Evolutionary conservation across 441 rosid species (phyloP).

Genomic region (Syzygium syzygioides): DNA sequence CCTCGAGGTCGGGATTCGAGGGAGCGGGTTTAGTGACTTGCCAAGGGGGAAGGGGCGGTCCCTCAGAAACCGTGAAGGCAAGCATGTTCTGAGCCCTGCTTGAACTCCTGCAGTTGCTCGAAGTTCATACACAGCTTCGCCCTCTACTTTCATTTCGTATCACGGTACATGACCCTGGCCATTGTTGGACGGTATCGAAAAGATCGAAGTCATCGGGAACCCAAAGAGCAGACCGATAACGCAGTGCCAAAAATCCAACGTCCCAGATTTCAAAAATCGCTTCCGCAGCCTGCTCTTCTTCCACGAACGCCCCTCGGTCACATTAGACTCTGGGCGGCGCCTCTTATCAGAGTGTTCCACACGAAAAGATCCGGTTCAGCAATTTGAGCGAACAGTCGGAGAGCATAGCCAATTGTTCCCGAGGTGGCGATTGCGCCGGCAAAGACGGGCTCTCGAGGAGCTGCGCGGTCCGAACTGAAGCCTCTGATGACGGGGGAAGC

Average conservation of each 20-base stretch:
- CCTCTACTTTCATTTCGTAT: not conserved
- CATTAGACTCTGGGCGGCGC: too few relatives aligned
- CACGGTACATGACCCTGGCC: not conserved
- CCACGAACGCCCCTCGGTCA: too few relatives aligned
- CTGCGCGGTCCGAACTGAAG: conserved; percentile 35
- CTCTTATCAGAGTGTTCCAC: conserved; percentile 28
- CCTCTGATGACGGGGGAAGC: conserved; percentile 40
- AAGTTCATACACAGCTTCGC: not conserved
- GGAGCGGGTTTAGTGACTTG: not conserved
- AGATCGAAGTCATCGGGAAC: not conserved
- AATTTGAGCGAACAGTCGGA: conserved; percentile 57
- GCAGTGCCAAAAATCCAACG: too few relatives aligned
- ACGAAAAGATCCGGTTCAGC: conserved; percentile 45
- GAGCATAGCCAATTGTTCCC: conserved; percentile 56
- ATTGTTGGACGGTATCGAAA: accelerated
- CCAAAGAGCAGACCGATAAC: too few relatives aligned
- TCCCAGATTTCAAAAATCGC: too few relatives aligned
- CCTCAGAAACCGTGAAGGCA: not conserved
- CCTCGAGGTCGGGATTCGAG: not conserved
- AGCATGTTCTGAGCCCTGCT: not conserved
- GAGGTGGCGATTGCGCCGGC: conserved; percentile 28
- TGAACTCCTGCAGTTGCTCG: not conserved
- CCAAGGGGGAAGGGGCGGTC: not conserved
- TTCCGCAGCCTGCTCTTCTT: too few relatives aligned
- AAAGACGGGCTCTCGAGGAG: conserved; percentile 57